Base-by-base conservation (phyloP, 768 basidiomycete genomes). In the Tricholomella constricta region DNA sequence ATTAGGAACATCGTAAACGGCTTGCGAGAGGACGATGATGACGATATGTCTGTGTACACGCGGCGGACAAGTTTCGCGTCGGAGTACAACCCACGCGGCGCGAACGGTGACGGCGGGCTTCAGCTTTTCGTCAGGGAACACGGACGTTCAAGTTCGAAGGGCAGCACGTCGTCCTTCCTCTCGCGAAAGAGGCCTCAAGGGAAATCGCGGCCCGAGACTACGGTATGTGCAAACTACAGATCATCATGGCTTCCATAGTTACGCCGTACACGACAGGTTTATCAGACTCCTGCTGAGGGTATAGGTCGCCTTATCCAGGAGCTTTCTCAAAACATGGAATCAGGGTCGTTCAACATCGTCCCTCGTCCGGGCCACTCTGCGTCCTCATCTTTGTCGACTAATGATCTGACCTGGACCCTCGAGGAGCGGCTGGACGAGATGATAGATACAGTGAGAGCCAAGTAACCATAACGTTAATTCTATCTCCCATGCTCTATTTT, bases 221-320 rank as follows among this genome's bases (percentile, higher is more conserved):
- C 92, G 83, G 91, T 88, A 69, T 56, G 75, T 67, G 62, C 51
- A 49, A 48, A 41, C 29, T 43, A 38, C 60, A 40, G 32, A 49
- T 52, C 49, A 57, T 52, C 36, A 51, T 32, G 51, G 45, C 61
- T 62, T 14, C 64, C 70, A 64, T 72, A 63, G 58, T 61, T 58
- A 62, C 66, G 62, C 51, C 58, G 43, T 48, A 35, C 62, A 37
- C 52, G 55, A 57, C 66, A 90, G 88, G 82, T 89, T 55, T 88
- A 85, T 69, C 86, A 85, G 68, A 87, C 86, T 60, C 83, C 89
- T 15, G 77, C 87, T 20, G 81, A 84, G 36, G 86, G 91, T 56
- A 92, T 94, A 65, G 89, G 88, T 37, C 88, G 85, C 59, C 77
- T 94, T 54, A 91, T 94, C 52, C 91, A 94, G 65, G 83, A 73